A percentile compares a stretch with the other conserved stretches of the same genome.
Conservation (phyloP, 768 basidiomycete genomes). For the Rhodotorula toruloides region DNA sequence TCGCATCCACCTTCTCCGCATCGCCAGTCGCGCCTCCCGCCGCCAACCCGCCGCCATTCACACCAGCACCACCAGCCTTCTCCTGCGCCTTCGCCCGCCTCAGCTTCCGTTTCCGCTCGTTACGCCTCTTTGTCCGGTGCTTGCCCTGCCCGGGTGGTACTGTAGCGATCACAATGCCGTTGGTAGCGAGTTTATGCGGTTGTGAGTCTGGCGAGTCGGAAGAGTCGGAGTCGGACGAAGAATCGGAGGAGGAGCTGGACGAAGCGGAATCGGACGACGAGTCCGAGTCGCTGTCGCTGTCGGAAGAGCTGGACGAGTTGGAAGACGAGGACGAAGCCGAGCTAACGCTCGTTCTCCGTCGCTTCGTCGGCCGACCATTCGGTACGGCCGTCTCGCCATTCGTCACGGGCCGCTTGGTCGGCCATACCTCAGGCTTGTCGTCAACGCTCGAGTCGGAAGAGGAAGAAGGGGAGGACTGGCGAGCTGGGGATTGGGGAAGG, state of each 20-base stretch:
- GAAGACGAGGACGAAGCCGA: not conserved
- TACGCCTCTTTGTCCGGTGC: conserved; percentile 16
- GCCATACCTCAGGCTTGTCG: not conserved
- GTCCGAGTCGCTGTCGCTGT: not conserved
- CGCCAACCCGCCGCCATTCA: too few relatives aligned
- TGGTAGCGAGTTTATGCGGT: not conserved
- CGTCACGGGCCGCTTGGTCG: not conserved
- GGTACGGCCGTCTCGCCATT: not conserved
- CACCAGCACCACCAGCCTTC: too few relatives aligned
- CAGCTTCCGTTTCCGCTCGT: conserved; percentile 22
- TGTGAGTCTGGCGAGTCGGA: not conserved
- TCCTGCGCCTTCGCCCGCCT: conserved; percentile 1
- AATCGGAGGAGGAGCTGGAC: conserved; percentile 1
- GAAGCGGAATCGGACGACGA: conserved; percentile 5
- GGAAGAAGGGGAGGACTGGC: not conserved
- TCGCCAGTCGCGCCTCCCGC: too few relatives aligned
- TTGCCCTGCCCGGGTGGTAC: conserved; percentile 21
- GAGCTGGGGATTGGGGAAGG: conserved; percentile 1
- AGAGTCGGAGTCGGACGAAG: conserved; percentile 7
- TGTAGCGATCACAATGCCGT: not conserved
- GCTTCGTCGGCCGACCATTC: too few relatives aligned
- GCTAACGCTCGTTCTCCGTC: too few relatives aligned
- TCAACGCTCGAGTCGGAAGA: not conserved
- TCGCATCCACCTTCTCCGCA: too few relatives aligned
- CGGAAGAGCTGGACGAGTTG: not conserved